These are phyloP conservation scores for Aleurites moluccanus DNA, from an alignment of 441 rosid genomes.

Conservation along the genomic window DNA sequence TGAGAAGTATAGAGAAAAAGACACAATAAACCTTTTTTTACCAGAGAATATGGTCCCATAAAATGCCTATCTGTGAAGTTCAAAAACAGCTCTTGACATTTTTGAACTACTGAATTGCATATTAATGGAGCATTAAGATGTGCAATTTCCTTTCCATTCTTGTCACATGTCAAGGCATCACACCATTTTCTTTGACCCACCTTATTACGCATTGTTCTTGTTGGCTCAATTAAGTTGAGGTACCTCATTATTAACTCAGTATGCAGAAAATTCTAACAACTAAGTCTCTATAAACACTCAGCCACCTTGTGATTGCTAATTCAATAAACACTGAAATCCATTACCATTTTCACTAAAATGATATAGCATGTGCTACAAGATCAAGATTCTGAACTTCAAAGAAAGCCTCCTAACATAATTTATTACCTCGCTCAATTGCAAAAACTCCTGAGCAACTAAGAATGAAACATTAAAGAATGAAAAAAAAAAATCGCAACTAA, in stretches of 20 bases:
- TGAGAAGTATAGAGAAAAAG: background rate
- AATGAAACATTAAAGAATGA: background rate
- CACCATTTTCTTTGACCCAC: background rate
- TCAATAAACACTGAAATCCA: background rate
- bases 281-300: background rate
- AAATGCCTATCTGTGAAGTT: background rate
- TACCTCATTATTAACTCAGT: background rate
- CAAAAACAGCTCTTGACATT: background rate
- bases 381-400: constrained; percentile 2
- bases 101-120: background rate
- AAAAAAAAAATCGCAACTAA: background rate
- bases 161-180: background rate
- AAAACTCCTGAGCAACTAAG: background rate
- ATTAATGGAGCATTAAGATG: background rate
- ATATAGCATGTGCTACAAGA: background rate
- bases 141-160: background rate
- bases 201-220: background rate
- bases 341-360: background rate
- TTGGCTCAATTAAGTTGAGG: background rate
- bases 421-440: background rate
- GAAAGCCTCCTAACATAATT: background rate
- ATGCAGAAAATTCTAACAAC: background rate
- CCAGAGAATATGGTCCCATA: background rate
- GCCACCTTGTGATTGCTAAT: constrained; percentile 11
- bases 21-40: background rate